phyloP scores from a whole-genome alignment of 805 yeast species.

The Sugiyamaella smithiae region DNA sequence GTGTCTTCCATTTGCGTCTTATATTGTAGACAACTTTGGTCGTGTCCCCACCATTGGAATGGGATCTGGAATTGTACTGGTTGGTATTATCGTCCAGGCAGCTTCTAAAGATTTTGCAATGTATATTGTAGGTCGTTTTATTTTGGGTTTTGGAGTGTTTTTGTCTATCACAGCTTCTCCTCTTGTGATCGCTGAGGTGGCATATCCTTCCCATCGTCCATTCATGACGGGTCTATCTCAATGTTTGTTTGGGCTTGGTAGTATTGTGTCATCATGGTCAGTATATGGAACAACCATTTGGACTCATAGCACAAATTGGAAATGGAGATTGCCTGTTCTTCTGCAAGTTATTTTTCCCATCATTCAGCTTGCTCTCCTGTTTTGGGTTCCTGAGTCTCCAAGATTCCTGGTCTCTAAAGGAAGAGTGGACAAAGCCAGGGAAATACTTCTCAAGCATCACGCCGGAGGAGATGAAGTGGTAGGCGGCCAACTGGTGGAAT shows the following conservation, averaged over 20 bases:
- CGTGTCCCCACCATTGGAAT: conserved; percentile 56
- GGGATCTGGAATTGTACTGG: conserved; percentile 52
- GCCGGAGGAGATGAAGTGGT: conserved; percentile 18
- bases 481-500: conserved; percentile 17
- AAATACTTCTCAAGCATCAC: conserved; percentile 30
- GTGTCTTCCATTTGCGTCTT: conserved; percentile 61
- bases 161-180: conserved; percentile 72
- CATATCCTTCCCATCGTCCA: conserved; percentile 60
- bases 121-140: conserved; percentile 66
- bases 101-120: conserved; percentile 49
- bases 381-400: conserved; percentile 10
- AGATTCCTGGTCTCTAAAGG: conserved; percentile 9
- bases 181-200: conserved; percentile 76
- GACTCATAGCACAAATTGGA: conserved; percentile 9
- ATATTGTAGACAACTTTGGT: conserved; percentile 57
- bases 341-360: conserved; percentile 6
- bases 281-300: conserved; percentile 26
- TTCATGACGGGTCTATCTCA: conserved; percentile 59
- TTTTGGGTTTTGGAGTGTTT: conserved; percentile 72
- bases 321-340: conserved; percentile 3
- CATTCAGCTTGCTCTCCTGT: background rate
- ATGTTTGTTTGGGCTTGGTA: conserved; percentile 70
- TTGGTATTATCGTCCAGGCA: conserved; percentile 56
- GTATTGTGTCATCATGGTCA: conserved; percentile 72
- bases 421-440: conserved; percentile 46